Percentiles rank a stretch among this genome's conserved stretches.
Evolutionary conservation across 768 basidiomycete genomes (phyloP).

Genomic region (Hypholoma fasciculare): DNA sequence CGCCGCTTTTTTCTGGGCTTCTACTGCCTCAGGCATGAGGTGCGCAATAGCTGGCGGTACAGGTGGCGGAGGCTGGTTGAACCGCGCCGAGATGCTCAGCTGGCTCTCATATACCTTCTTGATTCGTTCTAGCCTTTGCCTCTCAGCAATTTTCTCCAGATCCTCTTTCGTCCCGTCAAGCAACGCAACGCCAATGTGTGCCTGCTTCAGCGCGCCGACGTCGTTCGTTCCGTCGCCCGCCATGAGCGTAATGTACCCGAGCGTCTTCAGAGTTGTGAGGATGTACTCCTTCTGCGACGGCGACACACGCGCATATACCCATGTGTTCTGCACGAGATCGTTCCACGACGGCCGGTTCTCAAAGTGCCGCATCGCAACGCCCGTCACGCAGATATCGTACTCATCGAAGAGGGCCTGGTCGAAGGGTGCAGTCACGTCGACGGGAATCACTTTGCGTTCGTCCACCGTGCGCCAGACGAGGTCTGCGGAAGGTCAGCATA

Average conservation of each 20-base stretch:
- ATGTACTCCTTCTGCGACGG: conserved; percentile 96
- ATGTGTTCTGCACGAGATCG: conserved; percentile 88
- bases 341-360: conserved; percentile 71
- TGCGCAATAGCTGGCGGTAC: conserved; percentile 88
- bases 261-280: conserved; percentile 82
- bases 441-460: conserved; percentile 84
- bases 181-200: conserved; percentile 93
- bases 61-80: conserved; percentile 92
- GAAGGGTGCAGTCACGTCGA: conserved; percentile 76
- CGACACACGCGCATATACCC: conserved; percentile 98
- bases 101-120: conserved; percentile 99
- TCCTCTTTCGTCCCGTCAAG: conserved; percentile 92
- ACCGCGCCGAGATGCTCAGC: conserved; percentile 83
- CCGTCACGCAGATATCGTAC: conserved; percentile 97
- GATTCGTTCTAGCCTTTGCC: conserved; percentile 84
- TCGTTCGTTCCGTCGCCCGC: conserved; percentile 99
- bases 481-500: conserved; percentile 41
- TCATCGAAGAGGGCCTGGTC: conserved; percentile 76
- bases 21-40: conserved; percentile 86
- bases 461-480: conserved; percentile 95
- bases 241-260: conserved; percentile 95
- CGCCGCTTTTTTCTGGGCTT: conserved; percentile 81
- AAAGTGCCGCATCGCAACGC: conserved; percentile 89
- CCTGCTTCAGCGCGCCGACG: conserved; percentile 97
- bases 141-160: conserved; percentile 90